Base-by-base conservation (phyloP, 2,329 filamentous ascomycete genomes). In the Rhynchosporium secalis region DNA sequence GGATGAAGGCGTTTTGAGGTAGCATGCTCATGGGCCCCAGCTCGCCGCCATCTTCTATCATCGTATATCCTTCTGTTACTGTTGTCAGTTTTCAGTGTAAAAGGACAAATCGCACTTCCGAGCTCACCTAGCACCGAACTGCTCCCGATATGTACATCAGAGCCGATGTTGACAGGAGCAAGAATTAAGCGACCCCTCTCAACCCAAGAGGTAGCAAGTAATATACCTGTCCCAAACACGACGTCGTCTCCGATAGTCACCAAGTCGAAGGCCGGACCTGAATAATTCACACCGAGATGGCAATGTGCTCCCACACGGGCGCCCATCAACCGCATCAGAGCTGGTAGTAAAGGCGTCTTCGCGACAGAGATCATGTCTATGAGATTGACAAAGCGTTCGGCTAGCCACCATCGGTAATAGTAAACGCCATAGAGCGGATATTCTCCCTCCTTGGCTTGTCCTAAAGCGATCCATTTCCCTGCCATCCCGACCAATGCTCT, bases 361-460 rank as follows among this genome's bases (percentile, higher is more conserved):
- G 57, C 57, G 33, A 59, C 52, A 8, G 57, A 38, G 3, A 59
- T 46, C 45, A 59, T 38, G 31, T 59, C 57, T 20, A 59, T 46
- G 38, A 59, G 28, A 40, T n/a, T 33, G 29, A 43, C 46, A 49
- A 59, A 59, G 10, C 43, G 57, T 33, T 52, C 57, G 15, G 57
- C 57, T 10, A 59, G 57, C 57, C 57, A 59, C 47, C 57, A 59
- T 31, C 46, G 45, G 15, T 52, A 59, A n/a, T 59, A 59, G 38
- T 59, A 59, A 3, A 52, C 8, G 26, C 57, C 57, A 26, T 59
- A 59, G 12, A 59, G 36, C 36, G 57, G 45, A 41, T 59, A 59
- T 29, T 59, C 57, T 12, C 57, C 57, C 1, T 33, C 36, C 45
- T 51, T 52, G 26, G 57, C 46, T 43, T 28, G 51, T 20, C 45